A percentile compares a stretch with the other conserved stretches of the same genome.
phyloP scores from a whole-genome alignment of 2,329 filamentous ascomycete species.

The Cladosporium sp. region DNA sequence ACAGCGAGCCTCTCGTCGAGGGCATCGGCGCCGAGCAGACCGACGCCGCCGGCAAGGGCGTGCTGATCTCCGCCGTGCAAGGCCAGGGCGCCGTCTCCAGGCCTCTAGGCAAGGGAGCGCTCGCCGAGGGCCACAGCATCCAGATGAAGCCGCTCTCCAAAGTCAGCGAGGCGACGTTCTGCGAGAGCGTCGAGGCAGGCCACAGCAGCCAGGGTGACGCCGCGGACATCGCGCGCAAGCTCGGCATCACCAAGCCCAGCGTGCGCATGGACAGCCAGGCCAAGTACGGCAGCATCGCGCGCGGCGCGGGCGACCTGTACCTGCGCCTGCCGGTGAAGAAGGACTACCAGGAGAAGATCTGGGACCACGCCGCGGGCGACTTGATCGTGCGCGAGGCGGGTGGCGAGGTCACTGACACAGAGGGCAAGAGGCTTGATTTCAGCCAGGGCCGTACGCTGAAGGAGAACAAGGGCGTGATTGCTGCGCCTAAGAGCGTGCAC shows the following conservation, averaged over 20 bases:
- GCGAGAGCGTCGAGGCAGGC: conserved; percentile 90
- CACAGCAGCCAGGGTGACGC: conserved; percentile 91
- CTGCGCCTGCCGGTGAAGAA: conserved; percentile 81
- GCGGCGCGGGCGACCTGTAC: conserved; percentile 93
- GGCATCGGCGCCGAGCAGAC: conserved; percentile 73
- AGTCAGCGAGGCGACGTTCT: conserved; percentile 83
- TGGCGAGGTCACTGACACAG: conserved; percentile 84
- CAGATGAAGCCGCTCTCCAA: conserved; percentile 75
- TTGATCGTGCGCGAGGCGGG: conserved; percentile 93
- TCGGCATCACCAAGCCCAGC: conserved; percentile 85
- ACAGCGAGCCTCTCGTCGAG: conserved; percentile 68
- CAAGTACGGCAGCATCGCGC: conserved; percentile 93
- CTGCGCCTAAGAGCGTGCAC: conserved; percentile 77
- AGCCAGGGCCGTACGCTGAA: conserved; percentile 79
- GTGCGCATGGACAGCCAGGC: conserved; percentile 98
- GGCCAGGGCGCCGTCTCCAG: conserved; percentile 80
- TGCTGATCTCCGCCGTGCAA: conserved; percentile 81
- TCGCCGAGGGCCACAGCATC: conserved; percentile 64
- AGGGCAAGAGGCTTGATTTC: conserved; percentile 84
- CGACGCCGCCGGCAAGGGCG: conserved; percentile 74
- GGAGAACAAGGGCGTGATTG: conserved; percentile 91
- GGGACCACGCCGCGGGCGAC: conserved; percentile 96
- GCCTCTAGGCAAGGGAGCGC: conserved; percentile 60
- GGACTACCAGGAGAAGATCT: conserved; percentile 97
- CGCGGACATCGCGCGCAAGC: conserved; percentile 74